phyloP scores from a whole-genome alignment of 768 basidiomycete species.

The Mycena crocata region DNA sequence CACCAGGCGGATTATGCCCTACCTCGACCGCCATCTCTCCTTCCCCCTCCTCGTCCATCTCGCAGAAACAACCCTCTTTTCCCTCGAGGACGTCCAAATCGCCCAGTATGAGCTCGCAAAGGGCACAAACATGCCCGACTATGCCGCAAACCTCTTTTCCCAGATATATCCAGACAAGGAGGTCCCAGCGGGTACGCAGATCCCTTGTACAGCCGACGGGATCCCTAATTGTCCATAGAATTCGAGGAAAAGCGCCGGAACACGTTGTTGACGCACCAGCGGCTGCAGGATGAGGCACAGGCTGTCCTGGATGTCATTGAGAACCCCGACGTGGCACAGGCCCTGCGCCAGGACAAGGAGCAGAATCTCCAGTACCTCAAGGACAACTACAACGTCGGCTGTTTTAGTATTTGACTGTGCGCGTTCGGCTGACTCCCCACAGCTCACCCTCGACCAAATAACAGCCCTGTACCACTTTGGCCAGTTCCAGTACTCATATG shows the following conservation, averaged over 20 bases:
- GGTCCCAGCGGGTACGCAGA: conserved; percentile 70
- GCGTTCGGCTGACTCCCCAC: conserved; percentile 24
- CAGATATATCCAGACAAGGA: conserved; percentile 81
- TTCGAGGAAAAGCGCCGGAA: conserved; percentile 85
- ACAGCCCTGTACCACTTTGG: conserved; percentile 97
- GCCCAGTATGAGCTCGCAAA: conserved; percentile 99
- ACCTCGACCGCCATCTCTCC: conserved; percentile 94
- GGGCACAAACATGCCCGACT: conserved; percentile 98
- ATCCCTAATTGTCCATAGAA: conserved; percentile 60
- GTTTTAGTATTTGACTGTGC: conserved; percentile 15
- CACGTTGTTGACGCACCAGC: conserved; percentile 86
- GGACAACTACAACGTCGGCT: conserved; percentile 87
- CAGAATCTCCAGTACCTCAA: conserved; percentile 96
- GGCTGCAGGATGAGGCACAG: conserved; percentile 90
- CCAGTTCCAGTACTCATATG: conserved; percentile 98
- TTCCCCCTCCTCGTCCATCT: conserved; percentile 94
- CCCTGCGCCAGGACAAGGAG: conserved; percentile 95
- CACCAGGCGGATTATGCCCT: conserved; percentile 89
- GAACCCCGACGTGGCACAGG: conserved; percentile 95
- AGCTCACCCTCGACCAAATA: conserved; percentile 97
- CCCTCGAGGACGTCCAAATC: conserved; percentile 80
- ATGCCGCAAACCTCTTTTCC: conserved; percentile 83
- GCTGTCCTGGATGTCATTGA: conserved; percentile 96
- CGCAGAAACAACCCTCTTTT: conserved; percentile 78
- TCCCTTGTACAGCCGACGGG: not conserved